phyloP scores from a whole-genome alignment of 352 stramenopile genomes.

The Phytopythium helicoides region DNA sequence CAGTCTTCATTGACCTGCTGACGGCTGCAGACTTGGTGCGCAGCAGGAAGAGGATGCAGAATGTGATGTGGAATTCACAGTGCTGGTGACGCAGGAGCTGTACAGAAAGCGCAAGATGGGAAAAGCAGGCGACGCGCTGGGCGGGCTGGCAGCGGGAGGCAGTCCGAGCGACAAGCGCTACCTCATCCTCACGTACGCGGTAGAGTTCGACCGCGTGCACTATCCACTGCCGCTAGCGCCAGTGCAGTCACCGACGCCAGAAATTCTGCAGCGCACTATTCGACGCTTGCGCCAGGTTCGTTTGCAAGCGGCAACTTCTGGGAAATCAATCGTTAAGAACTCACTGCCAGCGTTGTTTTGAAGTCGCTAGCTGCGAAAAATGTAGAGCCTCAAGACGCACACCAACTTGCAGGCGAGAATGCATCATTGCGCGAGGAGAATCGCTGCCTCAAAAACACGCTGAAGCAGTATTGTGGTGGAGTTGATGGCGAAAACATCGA shows the following conservation, averaged over 20 bases:
- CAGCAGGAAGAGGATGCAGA: too few relatives aligned
- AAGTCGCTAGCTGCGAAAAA: conserved; percentile 15
- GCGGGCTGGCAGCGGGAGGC: conserved; percentile 6
- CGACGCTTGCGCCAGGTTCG: conserved; percentile 48
- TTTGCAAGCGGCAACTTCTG: too few relatives aligned
- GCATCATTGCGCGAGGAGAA: conserved; percentile 56
- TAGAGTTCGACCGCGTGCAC: conserved; percentile 93
- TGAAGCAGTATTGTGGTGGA: conserved; percentile 52
- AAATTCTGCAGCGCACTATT: conserved; percentile 84
- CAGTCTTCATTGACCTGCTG: conserved; percentile 90
- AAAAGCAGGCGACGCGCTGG: conserved; percentile 4
- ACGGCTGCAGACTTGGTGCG: conserved; percentile 83
- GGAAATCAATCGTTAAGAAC: too few relatives aligned
- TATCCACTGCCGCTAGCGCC: conserved; percentile 88
- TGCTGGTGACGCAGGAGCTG: conserved; percentile 64
- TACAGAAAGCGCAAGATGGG: conserved; percentile 77
- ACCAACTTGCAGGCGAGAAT: conserved; percentile 37
- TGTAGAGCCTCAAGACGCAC: neutral
- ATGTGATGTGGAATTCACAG: too few relatives aligned
- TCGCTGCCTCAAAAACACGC: conserved; percentile 57
- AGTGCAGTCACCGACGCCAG: conserved; percentile 57
- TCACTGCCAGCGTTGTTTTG: too few relatives aligned
- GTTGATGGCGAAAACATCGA: conserved; percentile 14
- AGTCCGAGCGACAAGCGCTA: conserved; percentile 72
- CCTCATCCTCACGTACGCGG: conserved; percentile 93